Conservation (phyloP, 768 basidiomycete genomes). For the Agrocybe praecox region DNA sequence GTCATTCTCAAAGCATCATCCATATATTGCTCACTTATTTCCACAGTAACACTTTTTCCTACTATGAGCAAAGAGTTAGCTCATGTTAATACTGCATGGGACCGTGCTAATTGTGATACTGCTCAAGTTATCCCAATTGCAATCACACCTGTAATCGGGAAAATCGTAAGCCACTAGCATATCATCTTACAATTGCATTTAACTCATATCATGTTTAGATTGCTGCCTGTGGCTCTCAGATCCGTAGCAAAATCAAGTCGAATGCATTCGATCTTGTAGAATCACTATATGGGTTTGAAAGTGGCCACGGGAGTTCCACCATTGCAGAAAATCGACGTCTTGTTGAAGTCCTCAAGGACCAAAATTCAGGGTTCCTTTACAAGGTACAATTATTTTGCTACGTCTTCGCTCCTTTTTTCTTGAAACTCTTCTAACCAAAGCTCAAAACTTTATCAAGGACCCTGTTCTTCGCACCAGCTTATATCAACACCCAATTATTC, state of each 20-base stretch:
- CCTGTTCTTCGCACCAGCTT: conserved; percentile 9
- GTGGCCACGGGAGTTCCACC: conserved; percentile 15
- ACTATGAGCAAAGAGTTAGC: conserved; percentile 12
- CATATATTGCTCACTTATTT: conserved; percentile 17
- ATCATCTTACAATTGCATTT: background rate
- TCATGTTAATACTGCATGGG: conserved; percentile 16
- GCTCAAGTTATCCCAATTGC: conserved; percentile 1
- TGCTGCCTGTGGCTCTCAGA: conserved; percentile 18
- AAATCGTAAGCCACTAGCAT: conserved; percentile 12
- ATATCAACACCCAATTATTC: conserved; percentile 25
- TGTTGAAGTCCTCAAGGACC: conserved; percentile 20
- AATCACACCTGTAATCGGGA: conserved; percentile 14
- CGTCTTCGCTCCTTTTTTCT: no score
- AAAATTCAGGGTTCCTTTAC: conserved; percentile 15
- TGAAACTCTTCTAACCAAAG: no score
- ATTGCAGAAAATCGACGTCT: conserved; percentile 18
- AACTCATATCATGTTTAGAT: conserved; percentile 7
- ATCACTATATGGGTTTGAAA: conserved; percentile 21
- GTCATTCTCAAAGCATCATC: conserved; percentile 17
- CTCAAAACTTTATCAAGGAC: no score
- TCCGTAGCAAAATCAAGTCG: conserved; percentile 22
- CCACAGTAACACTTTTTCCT: conserved; percentile 21
- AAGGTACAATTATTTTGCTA: conserved; percentile 14
- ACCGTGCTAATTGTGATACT: conserved; percentile 8
- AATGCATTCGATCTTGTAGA: conserved; percentile 14